Conservation (phyloP, 441 rosid genomes). For the Adansonia rubrostipa region DNA sequence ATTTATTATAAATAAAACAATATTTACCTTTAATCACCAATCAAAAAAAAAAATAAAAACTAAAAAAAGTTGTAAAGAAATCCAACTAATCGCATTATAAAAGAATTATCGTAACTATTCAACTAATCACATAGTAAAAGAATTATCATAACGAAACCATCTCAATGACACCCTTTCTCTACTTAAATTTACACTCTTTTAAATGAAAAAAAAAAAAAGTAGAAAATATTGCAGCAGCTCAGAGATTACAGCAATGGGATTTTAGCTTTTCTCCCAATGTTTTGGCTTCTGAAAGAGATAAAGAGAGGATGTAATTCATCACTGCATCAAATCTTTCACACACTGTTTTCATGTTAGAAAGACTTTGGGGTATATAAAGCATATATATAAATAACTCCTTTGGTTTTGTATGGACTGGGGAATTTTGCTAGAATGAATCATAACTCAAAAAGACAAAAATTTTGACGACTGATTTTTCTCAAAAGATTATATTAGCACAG, state of each 20-base stretch:
- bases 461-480: conserved; percentile 49
- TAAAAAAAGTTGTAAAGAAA: background rate
- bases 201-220: background rate
- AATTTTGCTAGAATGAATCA: conserved; percentile 33
- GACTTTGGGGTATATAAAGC: conserved; percentile 28
- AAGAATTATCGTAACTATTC: conserved; percentile 6
- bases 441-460: conserved; percentile 49
- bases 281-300: background rate
- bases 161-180: conserved; percentile 2
- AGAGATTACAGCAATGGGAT: conserved; percentile 18
- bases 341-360: conserved; percentile 19
- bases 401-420: conserved; percentile 35
- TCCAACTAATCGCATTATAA: background rate
- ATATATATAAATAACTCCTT: conserved; percentile 34
- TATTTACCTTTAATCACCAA: background rate
- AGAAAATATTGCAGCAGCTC: conserved; percentile 3
- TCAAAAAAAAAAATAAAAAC: background rate
- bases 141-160: conserved; percentile 13
- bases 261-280: background rate
- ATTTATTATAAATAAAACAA: background rate
- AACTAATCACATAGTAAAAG: background rate
- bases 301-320: background rate
- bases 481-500: conserved; percentile 35
- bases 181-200: conserved; percentile 21
- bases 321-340: conserved; percentile 22